These are phyloP conservation scores for Yamadazyma songkhlaensis DNA, from an alignment of 1,139 yeast species.

Conservation along the genomic window DNA sequence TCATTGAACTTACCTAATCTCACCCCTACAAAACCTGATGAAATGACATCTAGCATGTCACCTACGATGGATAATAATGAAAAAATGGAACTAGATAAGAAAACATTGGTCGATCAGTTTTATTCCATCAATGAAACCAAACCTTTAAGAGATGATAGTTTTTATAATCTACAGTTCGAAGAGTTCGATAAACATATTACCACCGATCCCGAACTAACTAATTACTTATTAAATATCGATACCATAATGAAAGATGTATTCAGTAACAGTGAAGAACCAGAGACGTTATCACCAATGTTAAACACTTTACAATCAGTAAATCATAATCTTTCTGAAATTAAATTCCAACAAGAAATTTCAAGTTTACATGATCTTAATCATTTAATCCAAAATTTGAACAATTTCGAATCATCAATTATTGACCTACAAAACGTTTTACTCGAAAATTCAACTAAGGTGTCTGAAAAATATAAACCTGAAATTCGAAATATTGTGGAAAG, in stretches of 20 bases:
- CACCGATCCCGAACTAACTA: slow-evolving; percentile 22
- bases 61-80: too few relatives aligned
- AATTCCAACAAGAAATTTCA: slow-evolving; percentile 1
- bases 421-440: slow-evolving; percentile 9
- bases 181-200: slow-evolving; percentile 11
- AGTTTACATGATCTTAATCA: slow-evolving; percentile 9
- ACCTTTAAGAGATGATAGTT: slow-evolving; percentile 8
- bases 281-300: slow-evolving; percentile 11
- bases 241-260: slow-evolving; percentile 21
- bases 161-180: slow-evolving; percentile 5
- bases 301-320: slow-evolving; percentile 14
- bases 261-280: slow-evolving; percentile 6
- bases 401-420: slow-evolving; percentile 8
- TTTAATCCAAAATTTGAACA: slow-evolving; percentile 8
- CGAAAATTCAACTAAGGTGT: slow-evolving; percentile 11
- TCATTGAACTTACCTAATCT: slow-evolving; percentile 1
- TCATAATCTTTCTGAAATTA: slow-evolving; percentile 5
- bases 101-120: slow-evolving; percentile 42
- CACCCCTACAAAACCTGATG: background rate
- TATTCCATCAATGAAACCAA: slow-evolving; percentile 17
- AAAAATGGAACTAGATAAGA: slow-evolving; percentile 14
- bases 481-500: slow-evolving; percentile 28
- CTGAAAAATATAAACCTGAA: slow-evolving; percentile 22
- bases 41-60: too few relatives aligned
- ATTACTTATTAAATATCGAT: slow-evolving; percentile 34